These are phyloP conservation scores for Tritrichomonas foetus DNA, from an alignment of 208 protist genomes.

Conservation along the genomic window DNA sequence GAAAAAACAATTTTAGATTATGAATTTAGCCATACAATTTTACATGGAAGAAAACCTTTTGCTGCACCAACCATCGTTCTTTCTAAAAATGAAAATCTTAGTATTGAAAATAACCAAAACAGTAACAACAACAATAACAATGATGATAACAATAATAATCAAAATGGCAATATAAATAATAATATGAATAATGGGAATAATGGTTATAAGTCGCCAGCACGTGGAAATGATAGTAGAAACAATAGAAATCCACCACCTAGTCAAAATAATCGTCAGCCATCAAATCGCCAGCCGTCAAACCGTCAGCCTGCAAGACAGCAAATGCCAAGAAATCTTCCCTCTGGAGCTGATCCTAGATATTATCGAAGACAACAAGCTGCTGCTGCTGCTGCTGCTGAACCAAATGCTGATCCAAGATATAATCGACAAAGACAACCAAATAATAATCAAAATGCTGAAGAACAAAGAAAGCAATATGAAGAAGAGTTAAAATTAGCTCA, in stretches of 20 bases:
- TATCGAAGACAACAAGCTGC: neutral
- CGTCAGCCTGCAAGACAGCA: neutral
- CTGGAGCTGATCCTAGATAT: neutral
- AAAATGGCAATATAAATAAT: neutral
- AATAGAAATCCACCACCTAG: neutral
- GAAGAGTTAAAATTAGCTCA: no score
- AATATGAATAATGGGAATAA: neutral
- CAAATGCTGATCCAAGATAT: neutral
- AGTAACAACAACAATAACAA: neutral
- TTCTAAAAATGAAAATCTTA: neutral
- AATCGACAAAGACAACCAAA: neutral
- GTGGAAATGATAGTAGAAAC: neutral
- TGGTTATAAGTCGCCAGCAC: neutral
- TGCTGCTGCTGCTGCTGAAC: neutral
- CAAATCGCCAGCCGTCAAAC: neutral
- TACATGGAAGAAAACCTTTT: slow-evolving; percentile 17
- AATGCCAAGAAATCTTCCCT: neutral
- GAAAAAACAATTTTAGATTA: neutral
- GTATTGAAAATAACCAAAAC: neutral
- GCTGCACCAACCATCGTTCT: neutral
- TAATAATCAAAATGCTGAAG: neutral
- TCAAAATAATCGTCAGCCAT: neutral
- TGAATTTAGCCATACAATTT: neutral
- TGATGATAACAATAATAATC: neutral
- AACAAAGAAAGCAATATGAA: neutral